Evolutionary conservation across 495 filamentous ascomycete genomes (phyloP), one percentile per base, ranked within the genome.

Genomic region (Neurospora sp.): DNA sequence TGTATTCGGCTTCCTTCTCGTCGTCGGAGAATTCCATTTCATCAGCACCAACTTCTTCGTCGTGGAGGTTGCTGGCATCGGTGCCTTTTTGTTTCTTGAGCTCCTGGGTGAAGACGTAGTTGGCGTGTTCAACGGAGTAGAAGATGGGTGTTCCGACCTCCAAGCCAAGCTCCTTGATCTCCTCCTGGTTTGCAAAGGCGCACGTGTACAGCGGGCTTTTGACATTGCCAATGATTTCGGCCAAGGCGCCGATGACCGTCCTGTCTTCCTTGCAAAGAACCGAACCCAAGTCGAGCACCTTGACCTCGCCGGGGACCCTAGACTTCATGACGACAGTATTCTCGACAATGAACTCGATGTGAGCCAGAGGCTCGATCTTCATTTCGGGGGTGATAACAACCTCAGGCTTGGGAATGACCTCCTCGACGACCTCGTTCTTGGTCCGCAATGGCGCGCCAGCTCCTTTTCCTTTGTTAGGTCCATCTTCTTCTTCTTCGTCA

Each of bases 21-120:
- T 99, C 96, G 75, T 98, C 96, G 0, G 94, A 97, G 77, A 98
- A 98, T 76, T 98, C 96, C 40, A 93, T 86, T 78, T 98, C 94
- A 17, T 94, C 90, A 35, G 91, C 91, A 2, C 82, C 87, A n/a
- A 93, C 85, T 81, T 98, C 95, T 77, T 99, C 96, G 75, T 99
- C 96, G 78, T 96, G 90, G 71, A 96, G 84, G 77, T 98, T 97
- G 45, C 93, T 96, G 0, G 96, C 95, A 81, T 99, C 96, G 17
- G 93, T 93, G 72, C 92, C 92, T 80, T 96, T 98, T 70, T 89
- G 75, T 35, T 86, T 85, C 79, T 91, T 91, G 61, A 98, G 81
- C 4, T 89, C 85, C 80, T 96, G 87, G 0, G 95, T 97, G 76
- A 97, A 94, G 17, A 96, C 92, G 71, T 90, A 94, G 4, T 86